Conservation (phyloP, 352 stramenopile species). For the Plasmopara viticola region DNA sequence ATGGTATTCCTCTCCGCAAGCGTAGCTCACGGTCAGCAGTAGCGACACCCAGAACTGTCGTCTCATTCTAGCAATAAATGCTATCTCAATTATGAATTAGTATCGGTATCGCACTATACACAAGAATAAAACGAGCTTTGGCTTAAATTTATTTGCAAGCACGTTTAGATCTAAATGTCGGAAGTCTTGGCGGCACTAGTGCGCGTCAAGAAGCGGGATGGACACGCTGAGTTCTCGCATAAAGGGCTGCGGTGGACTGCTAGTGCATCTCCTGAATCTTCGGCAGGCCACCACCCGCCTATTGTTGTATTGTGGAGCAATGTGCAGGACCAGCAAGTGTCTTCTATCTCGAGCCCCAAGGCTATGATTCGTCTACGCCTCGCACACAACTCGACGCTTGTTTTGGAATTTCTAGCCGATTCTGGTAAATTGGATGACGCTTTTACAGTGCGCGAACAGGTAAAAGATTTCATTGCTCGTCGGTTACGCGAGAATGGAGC, state of each 20-base stretch:
- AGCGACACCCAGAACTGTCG: slow-evolving; percentile 15
- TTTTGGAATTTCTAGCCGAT: slow-evolving; percentile 61
- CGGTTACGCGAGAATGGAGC: slow-evolving; percentile 42
- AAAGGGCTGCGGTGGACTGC: slow-evolving; percentile 58
- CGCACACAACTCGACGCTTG: slow-evolving; percentile 51
- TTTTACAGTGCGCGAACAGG: slow-evolving; percentile 62
- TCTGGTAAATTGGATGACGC: slow-evolving; percentile 48
- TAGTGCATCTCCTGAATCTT: slow-evolving; percentile 24
- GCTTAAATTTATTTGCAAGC: not conserved
- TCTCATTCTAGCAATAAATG: no score
- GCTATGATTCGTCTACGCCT: slow-evolving; percentile 79
- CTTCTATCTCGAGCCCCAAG: slow-evolving; percentile 60
- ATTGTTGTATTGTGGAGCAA: slow-evolving; percentile 60
- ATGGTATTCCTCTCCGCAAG: slow-evolving; percentile 33
- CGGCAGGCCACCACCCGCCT: slow-evolving; percentile 19
- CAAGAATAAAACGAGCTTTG: not conserved
- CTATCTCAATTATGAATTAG: not conserved
- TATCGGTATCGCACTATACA: not conserved
- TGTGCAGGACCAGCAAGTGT: slow-evolving; percentile 80
- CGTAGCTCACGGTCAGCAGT: slow-evolving; percentile 22
- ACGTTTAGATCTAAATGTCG: slow-evolving; percentile 17
- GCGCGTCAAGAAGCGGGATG: slow-evolving; percentile 80
- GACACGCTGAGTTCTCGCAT: slow-evolving; percentile 45
- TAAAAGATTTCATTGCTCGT: slow-evolving; percentile 60
- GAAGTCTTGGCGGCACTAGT: slow-evolving; percentile 41